Evolutionary conservation across 495 filamentous ascomycete species (phyloP), one percentile per base, ranked within the genome.

Genomic region (Tuber calosporum): DNA sequence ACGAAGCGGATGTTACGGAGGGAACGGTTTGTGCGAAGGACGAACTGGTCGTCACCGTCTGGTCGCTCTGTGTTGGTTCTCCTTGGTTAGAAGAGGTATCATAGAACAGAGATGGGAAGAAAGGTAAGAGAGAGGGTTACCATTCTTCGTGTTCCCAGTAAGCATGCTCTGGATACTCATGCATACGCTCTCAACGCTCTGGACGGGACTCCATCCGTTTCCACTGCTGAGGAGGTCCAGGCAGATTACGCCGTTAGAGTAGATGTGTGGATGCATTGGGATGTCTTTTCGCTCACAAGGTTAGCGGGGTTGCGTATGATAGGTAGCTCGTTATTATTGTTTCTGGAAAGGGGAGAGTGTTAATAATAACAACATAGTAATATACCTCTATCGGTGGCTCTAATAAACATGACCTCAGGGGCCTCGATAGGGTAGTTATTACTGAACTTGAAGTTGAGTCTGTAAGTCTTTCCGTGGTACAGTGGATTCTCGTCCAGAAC

Each of bases 111-210:
- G 40, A 69, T 11, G 37, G 38, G 26, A 39, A 20, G 42, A 40
- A 9, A 36, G 36, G 37, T 20, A 38, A 19, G 58, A 36, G 26
- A 30, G 39, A 40, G 39, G 43, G n/a, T 1, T 79, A 79, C 77
- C 94, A 76, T 95, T 91, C 83, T 92, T 95, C 36, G 86, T 90
- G 82, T 99, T 99, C 9, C 93, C 91, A 0, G 95, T 97, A 79
- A 99, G 82, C 95, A 99, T 99, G 84, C 93, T 97, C 84, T 99
- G 95, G 67, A 99, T 88, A 82, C 93, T 97, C 89, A 99, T 95
- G 85, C 93, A 97, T 66, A 99, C 89, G 78, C 91, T 96, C 85
- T 99, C 94, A 19, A 97, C 95, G 40, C 93, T 98, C 82, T 98
- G 96, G 15, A 98, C 94, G 0, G 95, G 95, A 19, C 90, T 93